A percentile compares a stretch with the other conserved stretches of the same genome.
These are phyloP conservation scores for Jacaranda mimosifolia DNA, from an alignment of 257 asterid genomes.

Conservation along the genomic window DNA sequence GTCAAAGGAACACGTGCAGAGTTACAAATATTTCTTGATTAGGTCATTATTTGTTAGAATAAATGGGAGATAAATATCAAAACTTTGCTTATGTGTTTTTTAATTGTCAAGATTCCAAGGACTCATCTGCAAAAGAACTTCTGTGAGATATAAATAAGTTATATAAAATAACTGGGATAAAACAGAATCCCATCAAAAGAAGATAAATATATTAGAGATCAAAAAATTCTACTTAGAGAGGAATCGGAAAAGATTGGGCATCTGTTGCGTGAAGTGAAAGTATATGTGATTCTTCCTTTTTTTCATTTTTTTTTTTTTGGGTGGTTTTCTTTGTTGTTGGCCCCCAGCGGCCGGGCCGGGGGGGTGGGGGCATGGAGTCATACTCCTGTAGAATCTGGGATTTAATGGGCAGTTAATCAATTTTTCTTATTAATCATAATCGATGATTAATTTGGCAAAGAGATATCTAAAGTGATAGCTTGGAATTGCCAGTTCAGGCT, in stretches of 20 bases:
- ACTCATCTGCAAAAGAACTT: background rate
- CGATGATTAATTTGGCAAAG: slow-evolving; percentile 9
- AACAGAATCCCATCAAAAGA: background rate
- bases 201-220: background rate
- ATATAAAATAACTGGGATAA: background rate
- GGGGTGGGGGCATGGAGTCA: too few relatives aligned
- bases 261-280: too few relatives aligned
- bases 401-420: background rate
- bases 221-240: background rate
- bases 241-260: background rate
- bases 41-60: background rate
- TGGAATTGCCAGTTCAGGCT: background rate
- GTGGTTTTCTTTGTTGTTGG: too few relatives aligned
- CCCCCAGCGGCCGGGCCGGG: too few relatives aligned
- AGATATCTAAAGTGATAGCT: background rate
- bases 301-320: too few relatives aligned
- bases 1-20: background rate
- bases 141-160: background rate
- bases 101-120: slow-evolving; percentile 4
- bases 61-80: background rate
- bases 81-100: background rate
- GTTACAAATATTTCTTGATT: background rate
- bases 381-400: slow-evolving; percentile 3
- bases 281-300: too few relatives aligned
- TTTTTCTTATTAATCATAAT: background rate